A percentile compares a stretch with the other conserved stretches of the same genome.
Conservation (phyloP, 73 alveolate species). For the Paramecium sexaurelia region DNA sequence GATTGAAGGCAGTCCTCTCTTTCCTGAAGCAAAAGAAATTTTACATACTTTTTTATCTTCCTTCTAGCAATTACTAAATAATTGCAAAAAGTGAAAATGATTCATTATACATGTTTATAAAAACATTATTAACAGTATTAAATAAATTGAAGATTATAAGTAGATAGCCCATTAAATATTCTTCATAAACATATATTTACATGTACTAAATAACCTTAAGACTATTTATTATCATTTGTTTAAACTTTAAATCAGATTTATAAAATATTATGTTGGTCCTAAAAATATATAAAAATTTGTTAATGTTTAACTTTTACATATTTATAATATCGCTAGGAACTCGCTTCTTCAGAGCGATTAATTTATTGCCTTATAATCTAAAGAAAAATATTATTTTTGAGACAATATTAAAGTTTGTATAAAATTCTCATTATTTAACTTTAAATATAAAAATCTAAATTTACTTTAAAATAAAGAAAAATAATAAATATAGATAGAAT, state of each 20-base stretch:
- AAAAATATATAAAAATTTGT: too few species aligned
- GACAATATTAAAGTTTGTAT: too few species aligned
- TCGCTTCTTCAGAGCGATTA: neutral
- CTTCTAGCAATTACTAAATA: neutral
- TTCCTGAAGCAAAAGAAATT: neutral
- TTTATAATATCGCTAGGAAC: too few species aligned
- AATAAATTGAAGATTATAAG: neutral
- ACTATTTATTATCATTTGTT: neutral
- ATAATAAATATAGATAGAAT: neutral
- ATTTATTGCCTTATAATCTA: neutral
- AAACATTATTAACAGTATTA: neutral
- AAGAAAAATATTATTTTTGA: too few species aligned
- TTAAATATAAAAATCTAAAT: too few species aligned
- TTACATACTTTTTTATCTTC: neutral
- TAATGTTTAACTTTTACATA: too few species aligned
- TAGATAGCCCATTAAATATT: neutral
- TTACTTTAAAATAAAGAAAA: too few species aligned
- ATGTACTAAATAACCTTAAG: too few species aligned
- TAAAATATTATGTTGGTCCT: too few species aligned
- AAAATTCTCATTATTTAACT: too few species aligned
- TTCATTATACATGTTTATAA: neutral
- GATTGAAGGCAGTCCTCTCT: neutral
- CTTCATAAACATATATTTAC: too few species aligned
- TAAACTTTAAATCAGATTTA: too few species aligned
- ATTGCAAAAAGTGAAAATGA: neutral